Evolutionary conservation across 2,329 filamentous ascomycete genomes (phyloP).

Genomic region (Hypoxylon sp.): DNA sequence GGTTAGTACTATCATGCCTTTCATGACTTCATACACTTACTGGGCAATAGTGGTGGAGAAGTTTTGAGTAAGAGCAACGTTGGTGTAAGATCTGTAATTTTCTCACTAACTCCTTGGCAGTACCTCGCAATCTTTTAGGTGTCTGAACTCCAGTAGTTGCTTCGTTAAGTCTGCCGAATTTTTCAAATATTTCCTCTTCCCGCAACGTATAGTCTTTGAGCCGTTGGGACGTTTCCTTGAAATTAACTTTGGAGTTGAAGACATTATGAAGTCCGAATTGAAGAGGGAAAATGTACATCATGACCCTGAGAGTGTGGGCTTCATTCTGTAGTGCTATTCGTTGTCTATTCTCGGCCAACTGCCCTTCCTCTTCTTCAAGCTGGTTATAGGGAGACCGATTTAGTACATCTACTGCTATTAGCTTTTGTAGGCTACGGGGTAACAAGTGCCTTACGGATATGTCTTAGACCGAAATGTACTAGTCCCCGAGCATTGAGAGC

Average conservation of each 20-base stretch:
- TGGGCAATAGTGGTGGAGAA: constrained; percentile 88
- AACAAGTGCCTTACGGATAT: constrained; percentile 77
- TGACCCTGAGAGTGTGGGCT: constrained; percentile 75
- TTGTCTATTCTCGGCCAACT: constrained; percentile 12
- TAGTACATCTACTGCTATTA: constrained; percentile 76
- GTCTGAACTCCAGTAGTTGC: constrained; percentile 55
- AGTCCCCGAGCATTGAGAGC: constrained; percentile 76
- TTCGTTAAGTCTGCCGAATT: constrained; percentile 54
- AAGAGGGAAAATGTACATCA: constrained; percentile 94
- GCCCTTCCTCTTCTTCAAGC: constrained; percentile 24
- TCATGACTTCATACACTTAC: constrained; percentile 42
- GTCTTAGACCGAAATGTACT: constrained; percentile 81
- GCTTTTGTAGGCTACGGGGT: constrained; percentile 9
- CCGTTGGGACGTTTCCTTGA: constrained; percentile 76
- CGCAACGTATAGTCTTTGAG: constrained; percentile 89
- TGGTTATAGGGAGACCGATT: constrained; percentile 73
- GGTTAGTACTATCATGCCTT: constrained; percentile 16
- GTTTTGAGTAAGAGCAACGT: constrained; percentile 82
- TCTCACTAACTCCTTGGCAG: constrained; percentile 70
- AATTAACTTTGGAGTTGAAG: constrained; percentile 81
- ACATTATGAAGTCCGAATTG: constrained; percentile 94
- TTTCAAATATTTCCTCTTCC: constrained; percentile 80
- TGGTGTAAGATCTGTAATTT: constrained; percentile 79
- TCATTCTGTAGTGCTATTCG: constrained; percentile 55
- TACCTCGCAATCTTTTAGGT: constrained; percentile 79